These are phyloP conservation scores for Podospora pseudocomata DNA, from an alignment of 495 filamentous ascomycete genomes.

Conservation along the genomic window DNA sequence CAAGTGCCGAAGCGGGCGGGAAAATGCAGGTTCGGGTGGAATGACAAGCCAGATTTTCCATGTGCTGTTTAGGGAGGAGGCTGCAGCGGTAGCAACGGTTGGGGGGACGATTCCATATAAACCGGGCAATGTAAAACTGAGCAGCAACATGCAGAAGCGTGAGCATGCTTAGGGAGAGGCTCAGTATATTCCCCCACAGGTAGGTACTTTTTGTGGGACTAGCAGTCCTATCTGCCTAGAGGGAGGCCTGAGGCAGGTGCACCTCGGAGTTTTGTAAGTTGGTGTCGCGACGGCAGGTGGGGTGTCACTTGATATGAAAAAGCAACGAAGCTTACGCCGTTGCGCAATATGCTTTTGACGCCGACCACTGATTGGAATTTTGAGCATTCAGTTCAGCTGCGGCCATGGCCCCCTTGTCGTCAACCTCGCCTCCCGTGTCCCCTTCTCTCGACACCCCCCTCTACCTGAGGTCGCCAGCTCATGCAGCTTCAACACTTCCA, in stretches of 20 bases:
- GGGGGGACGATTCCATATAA: background rate
- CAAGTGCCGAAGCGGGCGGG: background rate
- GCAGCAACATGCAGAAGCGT: background rate
- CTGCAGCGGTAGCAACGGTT: background rate
- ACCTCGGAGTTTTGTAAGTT: background rate
- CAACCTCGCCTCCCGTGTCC: background rate
- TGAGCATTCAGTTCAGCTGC: background rate
- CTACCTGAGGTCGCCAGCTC: no score
- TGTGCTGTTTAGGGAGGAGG: background rate
- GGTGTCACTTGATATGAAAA: background rate
- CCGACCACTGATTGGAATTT: no score
- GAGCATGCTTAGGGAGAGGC: background rate
- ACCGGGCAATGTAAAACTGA: background rate
- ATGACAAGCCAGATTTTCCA: background rate
- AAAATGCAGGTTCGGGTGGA: background rate
- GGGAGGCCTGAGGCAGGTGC: background rate
- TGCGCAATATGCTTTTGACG: no score
- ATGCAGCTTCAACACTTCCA: background rate
- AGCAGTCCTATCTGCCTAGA: background rate
- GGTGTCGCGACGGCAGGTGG: background rate
- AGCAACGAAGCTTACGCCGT: background rate
- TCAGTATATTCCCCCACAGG: background rate
- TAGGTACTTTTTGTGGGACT: background rate
- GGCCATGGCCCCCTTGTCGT: background rate
- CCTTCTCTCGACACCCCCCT: background rate